phyloP scores from a whole-genome alignment of 2,329 filamentous ascomycete species.

The Verticillium albo-atrum region DNA sequence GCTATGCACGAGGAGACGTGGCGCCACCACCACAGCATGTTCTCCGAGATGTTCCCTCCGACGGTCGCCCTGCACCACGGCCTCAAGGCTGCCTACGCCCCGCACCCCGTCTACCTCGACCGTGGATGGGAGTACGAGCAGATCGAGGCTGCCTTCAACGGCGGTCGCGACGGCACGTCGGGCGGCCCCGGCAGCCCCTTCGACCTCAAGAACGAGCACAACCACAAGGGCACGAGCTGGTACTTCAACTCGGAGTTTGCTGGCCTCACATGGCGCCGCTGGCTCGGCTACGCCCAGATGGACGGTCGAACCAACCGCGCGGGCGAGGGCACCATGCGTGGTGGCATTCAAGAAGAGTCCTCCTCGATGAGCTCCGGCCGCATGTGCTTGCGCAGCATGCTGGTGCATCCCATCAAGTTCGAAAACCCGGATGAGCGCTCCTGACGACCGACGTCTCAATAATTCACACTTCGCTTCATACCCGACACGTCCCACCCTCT shows the following conservation, averaged over 20 bases:
- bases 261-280: conserved; percentile 71
- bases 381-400: conserved; percentile 75
- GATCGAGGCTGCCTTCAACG: conserved; percentile 75
- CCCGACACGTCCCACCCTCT: background rate
- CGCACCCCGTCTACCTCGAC: conserved; percentile 77
- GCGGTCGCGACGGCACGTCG: conserved; percentile 61
- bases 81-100: conserved; percentile 73
- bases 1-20: conserved; percentile 74
- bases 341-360: conserved; percentile 49
- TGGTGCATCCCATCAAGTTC: conserved; percentile 77
- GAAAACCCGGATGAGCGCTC: conserved; percentile 37
- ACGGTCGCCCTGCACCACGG: conserved; percentile 69
- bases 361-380: conserved; percentile 47
- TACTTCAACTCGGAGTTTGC: conserved; percentile 81
- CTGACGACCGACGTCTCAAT: background rate
- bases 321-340: conserved; percentile 41
- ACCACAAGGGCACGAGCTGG: conserved; percentile 78
- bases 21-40: conserved; percentile 65
- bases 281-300: conserved; percentile 59
- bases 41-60: conserved; percentile 75
- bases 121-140: conserved; percentile 68
- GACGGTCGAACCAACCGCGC: conserved; percentile 47
- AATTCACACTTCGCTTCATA: background rate
- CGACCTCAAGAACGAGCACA: conserved; percentile 68
- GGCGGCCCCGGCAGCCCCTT: conserved; percentile 64